Percentiles rank a stretch among this genome's conserved stretches.
Conservation (phyloP, 2,329 filamentous ascomycete genomes). For the Seiridium unicorne region DNA sequence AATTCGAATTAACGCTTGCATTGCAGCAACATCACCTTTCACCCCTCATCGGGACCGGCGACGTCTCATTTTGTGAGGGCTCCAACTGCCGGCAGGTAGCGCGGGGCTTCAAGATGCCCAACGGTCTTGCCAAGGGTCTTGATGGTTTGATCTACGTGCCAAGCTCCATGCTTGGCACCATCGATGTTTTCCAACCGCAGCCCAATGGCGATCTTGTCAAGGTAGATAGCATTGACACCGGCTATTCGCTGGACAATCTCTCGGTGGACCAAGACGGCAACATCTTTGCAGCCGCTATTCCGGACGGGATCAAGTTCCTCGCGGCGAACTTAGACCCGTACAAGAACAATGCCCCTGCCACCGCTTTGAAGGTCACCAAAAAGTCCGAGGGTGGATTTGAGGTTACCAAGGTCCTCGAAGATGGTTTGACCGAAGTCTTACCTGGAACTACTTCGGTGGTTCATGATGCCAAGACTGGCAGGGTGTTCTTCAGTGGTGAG, state of each 20-base stretch:
- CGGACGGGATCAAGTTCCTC: conserved; percentile 13
- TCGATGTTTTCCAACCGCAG: conserved; percentile 11
- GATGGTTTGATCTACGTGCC: conserved; percentile 31
- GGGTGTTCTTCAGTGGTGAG: conserved; percentile 23
- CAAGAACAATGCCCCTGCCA: conserved; percentile 12
- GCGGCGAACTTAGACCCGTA: conserved; percentile 16
- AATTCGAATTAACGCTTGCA: neutral
- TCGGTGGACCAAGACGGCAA: conserved; percentile 21
- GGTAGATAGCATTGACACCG: conserved; percentile 15
- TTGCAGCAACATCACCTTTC: conserved; percentile 16
- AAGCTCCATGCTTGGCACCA: conserved; percentile 16
- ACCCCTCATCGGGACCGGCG: conserved; percentile 20
- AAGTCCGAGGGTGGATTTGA: conserved; percentile 10
- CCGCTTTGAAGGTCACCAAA: conserved; percentile 21
- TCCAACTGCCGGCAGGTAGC: conserved; percentile 18
- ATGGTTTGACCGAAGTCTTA: conserved; percentile 20
- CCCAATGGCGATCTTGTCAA: conserved; percentile 13
- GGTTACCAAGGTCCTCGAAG: conserved; percentile 25
- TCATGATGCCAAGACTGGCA: conserved; percentile 25
- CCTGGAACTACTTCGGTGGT: conserved; percentile 21
- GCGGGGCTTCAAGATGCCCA: conserved; percentile 25
- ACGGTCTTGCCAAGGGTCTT: conserved; percentile 23
- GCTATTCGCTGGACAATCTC: conserved; percentile 25
- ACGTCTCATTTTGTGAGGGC: conserved; percentile 25
- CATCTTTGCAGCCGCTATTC: conserved; percentile 22